These are phyloP conservation scores for Flaveria floridana DNA, from an alignment of 140 eudicot genomes.

Conservation along the genomic window DNA sequence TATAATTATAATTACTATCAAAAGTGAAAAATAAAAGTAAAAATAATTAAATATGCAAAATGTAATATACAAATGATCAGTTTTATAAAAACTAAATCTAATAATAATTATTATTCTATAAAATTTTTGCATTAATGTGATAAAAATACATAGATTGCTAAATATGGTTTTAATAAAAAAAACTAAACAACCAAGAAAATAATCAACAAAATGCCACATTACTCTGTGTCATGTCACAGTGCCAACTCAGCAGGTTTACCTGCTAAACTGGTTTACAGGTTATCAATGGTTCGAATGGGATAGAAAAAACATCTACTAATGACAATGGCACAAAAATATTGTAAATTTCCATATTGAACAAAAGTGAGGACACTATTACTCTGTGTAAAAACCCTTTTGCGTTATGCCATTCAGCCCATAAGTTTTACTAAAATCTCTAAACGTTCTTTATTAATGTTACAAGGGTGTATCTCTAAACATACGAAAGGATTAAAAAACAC, in stretches of 20 bases:
- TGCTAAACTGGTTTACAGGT: not conserved
- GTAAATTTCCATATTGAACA: not conserved
- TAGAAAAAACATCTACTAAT: not conserved
- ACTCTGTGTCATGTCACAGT: not conserved
- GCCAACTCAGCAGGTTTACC: not conserved
- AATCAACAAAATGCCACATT: not conserved
- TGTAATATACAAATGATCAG: not conserved
- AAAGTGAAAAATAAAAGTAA: not conserved
- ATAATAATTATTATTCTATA: not conserved
- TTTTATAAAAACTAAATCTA: not conserved
- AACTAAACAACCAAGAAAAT: not conserved
- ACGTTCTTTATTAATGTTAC: not conserved
- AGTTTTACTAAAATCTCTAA: not conserved
- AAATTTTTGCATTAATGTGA: not conserved
- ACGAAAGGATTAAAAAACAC: not conserved
- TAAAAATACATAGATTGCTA: not conserved
- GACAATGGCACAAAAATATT: not conserved
- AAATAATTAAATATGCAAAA: not conserved
- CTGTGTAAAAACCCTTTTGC: not conserved
- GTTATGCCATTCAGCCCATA: slow-evolving; percentile 10
- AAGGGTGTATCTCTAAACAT: not conserved
- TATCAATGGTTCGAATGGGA: not conserved
- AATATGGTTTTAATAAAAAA: not conserved
- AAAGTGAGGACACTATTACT: not conserved
- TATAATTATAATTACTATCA: not conserved